These are phyloP conservation scores for Colletotrichum liriopes DNA, from an alignment of 2,329 filamentous ascomycete genomes.

Conservation along the genomic window DNA sequence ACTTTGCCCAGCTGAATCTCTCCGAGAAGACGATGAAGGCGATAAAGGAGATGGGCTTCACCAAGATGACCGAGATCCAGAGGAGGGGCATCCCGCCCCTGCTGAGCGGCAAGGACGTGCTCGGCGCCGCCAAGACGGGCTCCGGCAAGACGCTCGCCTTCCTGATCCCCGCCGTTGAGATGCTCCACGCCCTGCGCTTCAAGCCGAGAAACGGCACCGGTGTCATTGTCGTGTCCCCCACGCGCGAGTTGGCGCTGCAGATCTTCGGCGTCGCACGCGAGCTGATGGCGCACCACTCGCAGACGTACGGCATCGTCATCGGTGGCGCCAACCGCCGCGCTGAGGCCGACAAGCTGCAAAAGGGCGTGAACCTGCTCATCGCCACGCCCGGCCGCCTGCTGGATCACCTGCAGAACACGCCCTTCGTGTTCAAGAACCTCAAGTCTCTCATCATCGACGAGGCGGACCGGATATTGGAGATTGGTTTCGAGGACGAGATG, in stretches of 20 bases:
- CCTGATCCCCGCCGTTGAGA: slow-evolving; percentile 93
- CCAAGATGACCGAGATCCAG: slow-evolving; percentile 97
- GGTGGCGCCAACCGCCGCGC: slow-evolving; percentile 92
- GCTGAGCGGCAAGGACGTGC: slow-evolving; percentile 90
- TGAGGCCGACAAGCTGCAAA: slow-evolving; percentile 93
- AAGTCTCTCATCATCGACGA: slow-evolving; percentile 96
- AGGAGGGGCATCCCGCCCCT: slow-evolving; percentile 88
- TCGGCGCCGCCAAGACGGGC: slow-evolving; percentile 96
- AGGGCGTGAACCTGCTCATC: slow-evolving; percentile 95
- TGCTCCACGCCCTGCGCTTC: slow-evolving; percentile 90
- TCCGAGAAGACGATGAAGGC: slow-evolving; percentile 92
- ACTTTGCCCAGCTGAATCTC: slow-evolving; percentile 86
- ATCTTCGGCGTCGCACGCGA: slow-evolving; percentile 97
- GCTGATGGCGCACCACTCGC: slow-evolving; percentile 94
- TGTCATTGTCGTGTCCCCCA: slow-evolving; percentile 93
- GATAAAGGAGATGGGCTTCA: slow-evolving; percentile 92
- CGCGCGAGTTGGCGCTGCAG: slow-evolving; percentile 92
- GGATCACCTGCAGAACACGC: slow-evolving; percentile 94
- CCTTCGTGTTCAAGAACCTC: slow-evolving; percentile 93
- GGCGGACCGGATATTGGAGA: slow-evolving; percentile 95
- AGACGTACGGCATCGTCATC: slow-evolving; percentile 95
- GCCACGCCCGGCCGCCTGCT: slow-evolving; percentile 93
- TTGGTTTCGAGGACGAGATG: slow-evolving; percentile 99
- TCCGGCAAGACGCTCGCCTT: slow-evolving; percentile 97
- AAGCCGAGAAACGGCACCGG: slow-evolving; percentile 96